phyloP scores from a whole-genome alignment of 257 asterid genomes.

The Fraxinus quadrangulata region DNA sequence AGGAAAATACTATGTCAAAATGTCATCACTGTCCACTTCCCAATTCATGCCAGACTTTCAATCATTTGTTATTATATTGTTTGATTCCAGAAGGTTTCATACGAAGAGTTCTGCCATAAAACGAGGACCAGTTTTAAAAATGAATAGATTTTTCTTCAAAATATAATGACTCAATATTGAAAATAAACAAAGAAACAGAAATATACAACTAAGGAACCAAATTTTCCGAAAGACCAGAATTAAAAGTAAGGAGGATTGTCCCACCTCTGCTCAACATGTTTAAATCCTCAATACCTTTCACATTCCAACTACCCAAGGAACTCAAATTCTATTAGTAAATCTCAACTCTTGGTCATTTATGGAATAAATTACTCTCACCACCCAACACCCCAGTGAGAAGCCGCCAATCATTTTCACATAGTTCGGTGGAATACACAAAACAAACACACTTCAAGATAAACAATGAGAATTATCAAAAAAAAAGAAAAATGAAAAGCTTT shows the following conservation, averaged over 20 bases:
- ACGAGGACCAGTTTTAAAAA: not conserved
- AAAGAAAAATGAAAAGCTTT: not conserved
- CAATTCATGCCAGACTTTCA: not conserved
- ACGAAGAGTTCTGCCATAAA: not conserved
- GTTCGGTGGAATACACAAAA: not conserved
- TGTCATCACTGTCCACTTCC: conserved; percentile 17
- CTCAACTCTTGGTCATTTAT: not conserved
- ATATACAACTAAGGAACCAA: not conserved
- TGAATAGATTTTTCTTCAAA: not conserved
- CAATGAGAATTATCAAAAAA: not conserved
- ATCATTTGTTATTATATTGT: not conserved
- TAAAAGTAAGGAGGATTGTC: not conserved
- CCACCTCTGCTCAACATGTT: not conserved
- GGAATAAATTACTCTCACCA: not conserved
- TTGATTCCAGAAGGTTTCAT: not conserved
- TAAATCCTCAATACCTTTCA: not conserved
- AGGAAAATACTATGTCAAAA: not conserved
- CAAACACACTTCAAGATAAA: not conserved
- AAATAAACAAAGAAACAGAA: not conserved
- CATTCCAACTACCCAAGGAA: not conserved
- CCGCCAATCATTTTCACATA: not conserved
- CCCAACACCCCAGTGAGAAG: not conserved
- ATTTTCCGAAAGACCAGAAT: not conserved
- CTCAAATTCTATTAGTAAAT: not conserved
- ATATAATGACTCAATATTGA: not conserved